Percentiles rank a stretch among this genome's conserved stretches.
Evolutionary conservation across 2,329 filamentous ascomycete genomes (phyloP).

Genomic region (Phialemonium atrogriseum): DNA sequence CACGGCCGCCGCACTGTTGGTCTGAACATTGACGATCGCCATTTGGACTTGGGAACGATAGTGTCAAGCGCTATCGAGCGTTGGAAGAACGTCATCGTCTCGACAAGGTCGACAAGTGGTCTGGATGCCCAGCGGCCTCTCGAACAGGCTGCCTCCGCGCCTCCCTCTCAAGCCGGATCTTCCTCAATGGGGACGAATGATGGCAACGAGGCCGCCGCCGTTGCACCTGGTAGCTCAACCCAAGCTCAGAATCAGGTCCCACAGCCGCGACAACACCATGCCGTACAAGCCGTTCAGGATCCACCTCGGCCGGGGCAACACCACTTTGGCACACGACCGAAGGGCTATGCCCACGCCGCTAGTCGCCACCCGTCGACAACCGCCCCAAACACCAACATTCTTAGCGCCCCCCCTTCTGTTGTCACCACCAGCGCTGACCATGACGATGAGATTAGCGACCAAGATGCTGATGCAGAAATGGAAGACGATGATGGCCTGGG

Average conservation of each 20-base stretch:
- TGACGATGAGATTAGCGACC: constrained; percentile 36
- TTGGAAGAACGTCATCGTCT: constrained; percentile 54
- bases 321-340: neutral
- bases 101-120: constrained; percentile 35
- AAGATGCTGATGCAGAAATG: constrained; percentile 29
- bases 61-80: constrained; percentile 48
- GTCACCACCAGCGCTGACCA: constrained; percentile 21
- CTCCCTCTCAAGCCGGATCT: constrained; percentile 3
- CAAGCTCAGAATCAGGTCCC: constrained; percentile 1
- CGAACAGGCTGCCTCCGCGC: constrained; percentile 20
- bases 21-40: constrained; percentile 39
- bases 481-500: constrained; percentile 18
- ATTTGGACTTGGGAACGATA: constrained; percentile 41
- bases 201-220: neutral
- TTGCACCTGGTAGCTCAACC: neutral
- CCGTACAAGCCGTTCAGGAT: neutral
- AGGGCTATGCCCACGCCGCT: neutral
- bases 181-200: neutral
- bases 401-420: neutral
- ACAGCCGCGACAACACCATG: neutral
- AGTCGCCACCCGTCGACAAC: too few relatives aligned
- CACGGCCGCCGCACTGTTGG: constrained; percentile 33
- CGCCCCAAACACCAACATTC: neutral
- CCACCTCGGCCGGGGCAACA: neutral
- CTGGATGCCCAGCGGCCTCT: constrained; percentile 43